Base-by-base conservation (phyloP, 1,139 yeast genomes). In the Sugiyamaella neomexicana region DNA sequence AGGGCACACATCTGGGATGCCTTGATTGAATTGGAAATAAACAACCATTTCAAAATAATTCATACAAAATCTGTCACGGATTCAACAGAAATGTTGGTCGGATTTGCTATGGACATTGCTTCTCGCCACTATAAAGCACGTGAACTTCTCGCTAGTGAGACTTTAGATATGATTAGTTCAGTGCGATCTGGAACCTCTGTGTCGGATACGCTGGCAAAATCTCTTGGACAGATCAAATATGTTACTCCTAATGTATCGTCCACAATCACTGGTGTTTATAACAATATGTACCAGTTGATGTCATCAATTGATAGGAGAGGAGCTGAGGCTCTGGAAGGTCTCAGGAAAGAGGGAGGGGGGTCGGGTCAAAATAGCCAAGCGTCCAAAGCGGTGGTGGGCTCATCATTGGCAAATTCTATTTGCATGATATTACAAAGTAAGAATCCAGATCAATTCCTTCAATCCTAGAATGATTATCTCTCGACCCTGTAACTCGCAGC, bases 151-250 rank as follows among this genome's bases (percentile, higher is more conserved):
- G 45, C 56, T n/a, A 12, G 55, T 68, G 69, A 69, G 7, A 65
- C 72, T 39, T 71, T 79, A n/a, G 76, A 74, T 57, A 58, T 78
- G 13, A 29, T 54, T 29, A 76, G 79, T 1, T 65, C 63, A 2
- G 76, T 76, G 5, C 72, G 68, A 56, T 73, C 78, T 23, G 83
- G 82, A 0, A 59, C 67, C 0, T 78, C 76, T 58, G 55, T 66
- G 3, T 67, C 66, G 45, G 67, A 74, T 43, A 75, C 81, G 0
- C 74, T 72, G 55, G 53, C 73, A 2, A 73, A 74, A 55, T 67
- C 75, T n/a, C 61, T 80, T 29, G 72, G 72, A 47, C 79, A 76
- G 57, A 77, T 80, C 61, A 74, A 74, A 53, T 67, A 75, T 58
- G 79, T 80, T 75, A 78, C 83, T 0, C 73, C 65, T 16, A 50